These are phyloP conservation scores for Aspergillus brasiliensis DNA, from an alignment of 2,329 filamentous ascomycete species.

Conservation along the genomic window DNA sequence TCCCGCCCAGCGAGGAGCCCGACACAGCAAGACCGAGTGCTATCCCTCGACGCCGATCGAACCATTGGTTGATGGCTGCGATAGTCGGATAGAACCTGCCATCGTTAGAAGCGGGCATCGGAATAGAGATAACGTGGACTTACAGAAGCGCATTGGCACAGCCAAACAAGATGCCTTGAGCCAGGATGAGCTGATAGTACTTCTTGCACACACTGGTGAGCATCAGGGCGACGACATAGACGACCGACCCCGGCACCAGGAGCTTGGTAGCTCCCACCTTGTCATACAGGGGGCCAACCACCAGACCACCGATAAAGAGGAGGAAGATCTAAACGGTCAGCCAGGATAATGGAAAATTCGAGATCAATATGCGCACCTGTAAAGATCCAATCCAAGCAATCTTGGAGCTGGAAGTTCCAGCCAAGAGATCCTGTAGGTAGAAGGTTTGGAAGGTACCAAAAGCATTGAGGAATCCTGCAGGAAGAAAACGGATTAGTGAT, in stretches of 20 bases:
- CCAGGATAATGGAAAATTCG: too few relatives aligned
- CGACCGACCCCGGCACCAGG: neutral
- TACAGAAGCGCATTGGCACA: neutral
- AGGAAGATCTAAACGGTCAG: neutral
- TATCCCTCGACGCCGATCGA: neutral
- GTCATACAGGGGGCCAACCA: neutral
- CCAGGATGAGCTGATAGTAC: conserved; percentile 7
- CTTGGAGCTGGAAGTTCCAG: neutral
- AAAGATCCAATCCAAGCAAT: neutral
- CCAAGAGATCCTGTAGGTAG: neutral
- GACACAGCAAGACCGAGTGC: neutral
- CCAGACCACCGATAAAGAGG: neutral
- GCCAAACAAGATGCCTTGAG: conserved; percentile 5
- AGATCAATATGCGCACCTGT: neutral
- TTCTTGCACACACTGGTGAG: neutral
- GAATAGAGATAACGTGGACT: too few relatives aligned
- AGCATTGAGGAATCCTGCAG: neutral
- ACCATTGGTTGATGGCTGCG: neutral
- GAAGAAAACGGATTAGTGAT: neutral
- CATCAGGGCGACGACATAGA: neutral
- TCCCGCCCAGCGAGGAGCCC: neutral
- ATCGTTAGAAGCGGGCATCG: neutral
- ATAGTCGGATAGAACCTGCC: neutral
- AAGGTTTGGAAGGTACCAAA: neutral
- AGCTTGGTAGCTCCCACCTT: neutral